Percentiles rank a stretch among this genome's conserved stretches.
phyloP scores from a whole-genome alignment of 169 alveolate genomes.

The Cryptosporidium ubiquitum region DNA sequence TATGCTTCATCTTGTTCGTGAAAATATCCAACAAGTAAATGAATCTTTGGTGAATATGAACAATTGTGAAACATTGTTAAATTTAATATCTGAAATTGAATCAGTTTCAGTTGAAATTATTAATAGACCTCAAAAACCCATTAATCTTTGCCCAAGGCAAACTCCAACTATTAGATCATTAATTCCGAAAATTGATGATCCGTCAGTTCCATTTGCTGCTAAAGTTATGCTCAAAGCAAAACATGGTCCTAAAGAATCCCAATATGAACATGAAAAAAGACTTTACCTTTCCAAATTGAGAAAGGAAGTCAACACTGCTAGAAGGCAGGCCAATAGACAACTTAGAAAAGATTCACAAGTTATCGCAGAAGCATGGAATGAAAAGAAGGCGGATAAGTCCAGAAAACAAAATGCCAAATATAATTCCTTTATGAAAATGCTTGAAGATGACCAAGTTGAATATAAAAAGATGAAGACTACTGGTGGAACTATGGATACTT shows the following conservation, averaged over 20 bases:
- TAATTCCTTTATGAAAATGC: constrained; percentile 67
- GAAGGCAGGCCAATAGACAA: constrained; percentile 74
- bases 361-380: constrained; percentile 20
- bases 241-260: constrained; percentile 40
- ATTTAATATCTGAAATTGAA: constrained; percentile 7
- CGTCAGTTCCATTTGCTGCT: constrained; percentile 71
- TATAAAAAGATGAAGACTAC: constrained; percentile 78
- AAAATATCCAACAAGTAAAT: background rate
- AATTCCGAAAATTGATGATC: constrained; percentile 59
- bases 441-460: constrained; percentile 76
- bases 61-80: background rate
- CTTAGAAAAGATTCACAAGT: constrained; percentile 61
- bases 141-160: constrained; percentile 48
- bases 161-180: constrained; percentile 40
- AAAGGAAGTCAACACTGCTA: constrained; percentile 58
- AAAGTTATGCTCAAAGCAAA: constrained; percentile 38
- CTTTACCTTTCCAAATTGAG: constrained; percentile 27
- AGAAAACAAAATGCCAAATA: constrained; percentile 7
- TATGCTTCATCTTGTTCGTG: constrained; percentile 5
- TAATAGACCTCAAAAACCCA: constrained; percentile 26
- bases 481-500: constrained; percentile 79
- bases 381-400: constrained; percentile 5
- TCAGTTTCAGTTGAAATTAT: background rate
- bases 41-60: background rate
- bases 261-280: constrained; percentile 45